Conservation (phyloP, 2,329 filamentous ascomycete species). For the Botrytis paeoniae region DNA sequence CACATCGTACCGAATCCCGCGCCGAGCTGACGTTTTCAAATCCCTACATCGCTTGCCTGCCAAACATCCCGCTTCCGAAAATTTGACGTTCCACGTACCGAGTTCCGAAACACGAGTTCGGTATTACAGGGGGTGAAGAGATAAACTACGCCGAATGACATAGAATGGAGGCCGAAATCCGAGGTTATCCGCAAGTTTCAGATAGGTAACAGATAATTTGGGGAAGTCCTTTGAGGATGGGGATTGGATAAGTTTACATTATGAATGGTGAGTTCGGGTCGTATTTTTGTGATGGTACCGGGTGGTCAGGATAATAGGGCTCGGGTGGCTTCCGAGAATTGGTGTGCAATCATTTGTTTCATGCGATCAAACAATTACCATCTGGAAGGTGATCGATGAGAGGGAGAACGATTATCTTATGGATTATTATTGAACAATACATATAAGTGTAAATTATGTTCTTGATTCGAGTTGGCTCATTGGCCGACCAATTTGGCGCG, state of each 20-base stretch:
- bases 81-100: neutral
- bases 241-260: neutral
- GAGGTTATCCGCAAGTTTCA: neutral
- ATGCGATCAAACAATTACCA: neutral
- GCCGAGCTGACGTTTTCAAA: neutral
- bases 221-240: neutral
- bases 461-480: neutral
- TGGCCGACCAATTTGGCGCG: neutral
- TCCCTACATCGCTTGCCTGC: neutral
- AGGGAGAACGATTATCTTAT: neutral
- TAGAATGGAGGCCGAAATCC: neutral
- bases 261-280: neutral
- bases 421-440: neutral
- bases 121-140: neutral
- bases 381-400: neutral
- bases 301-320: neutral
- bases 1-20: slow-evolving; percentile 12
- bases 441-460: neutral
- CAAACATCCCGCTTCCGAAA: neutral
- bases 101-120: neutral
- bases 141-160: neutral
- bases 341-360: too few relatives aligned
- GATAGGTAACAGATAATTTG: neutral
- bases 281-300: neutral
- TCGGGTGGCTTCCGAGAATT: neutral